Evolutionary conservation across 108 stramenopile genomes (phyloP).

Genomic region (Cylindrotheca fusiformis): DNA sequence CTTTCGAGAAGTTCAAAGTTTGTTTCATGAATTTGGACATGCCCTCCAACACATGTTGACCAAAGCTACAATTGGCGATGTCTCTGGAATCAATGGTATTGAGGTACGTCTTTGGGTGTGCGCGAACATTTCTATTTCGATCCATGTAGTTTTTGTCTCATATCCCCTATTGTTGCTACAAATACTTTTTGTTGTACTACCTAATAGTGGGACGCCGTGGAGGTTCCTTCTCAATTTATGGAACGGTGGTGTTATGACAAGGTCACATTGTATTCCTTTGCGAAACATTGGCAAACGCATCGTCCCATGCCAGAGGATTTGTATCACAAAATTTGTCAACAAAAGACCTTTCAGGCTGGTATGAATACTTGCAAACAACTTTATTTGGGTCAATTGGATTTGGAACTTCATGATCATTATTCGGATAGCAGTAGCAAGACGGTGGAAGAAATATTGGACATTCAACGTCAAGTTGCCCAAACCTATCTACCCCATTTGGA

Average conservation of each 20-base stretch:
- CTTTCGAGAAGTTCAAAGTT: conserved; percentile 92
- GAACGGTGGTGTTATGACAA: conserved; percentile 99
- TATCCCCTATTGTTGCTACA: not conserved
- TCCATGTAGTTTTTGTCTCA: not conserved
- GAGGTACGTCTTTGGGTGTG: conserved; percentile 17
- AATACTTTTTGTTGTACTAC: not conserved
- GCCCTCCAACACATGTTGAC: conserved; percentile 95
- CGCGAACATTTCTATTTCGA: not conserved
- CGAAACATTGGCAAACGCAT: conserved; percentile 96
- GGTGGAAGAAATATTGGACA: conserved; percentile 55
- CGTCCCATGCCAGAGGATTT: conserved; percentile 94
- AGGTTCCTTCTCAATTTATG: conserved; percentile 98
- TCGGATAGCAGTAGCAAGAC: conserved; percentile 66
- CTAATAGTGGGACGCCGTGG: conserved; percentile 95
- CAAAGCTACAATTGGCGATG: conserved; percentile 82
- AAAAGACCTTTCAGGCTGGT: conserved; percentile 92
- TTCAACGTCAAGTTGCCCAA: conserved; percentile 28
- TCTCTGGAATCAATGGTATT: conserved; percentile 91
- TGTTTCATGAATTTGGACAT: conserved; percentile 95
- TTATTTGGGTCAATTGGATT: conserved; percentile 93
- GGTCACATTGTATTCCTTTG: conserved; percentile 87
- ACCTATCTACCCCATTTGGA: conserved; percentile 16
- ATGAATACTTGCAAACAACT: conserved; percentile 94
- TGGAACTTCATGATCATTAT: conserved; percentile 89
- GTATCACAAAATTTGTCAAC: conserved; percentile 91